Percentiles rank a stretch among this genome's conserved stretches.
These are phyloP conservation scores for Capsicum baccatum DNA, from an alignment of 257 asterid genomes.

Conservation along the genomic window DNA sequence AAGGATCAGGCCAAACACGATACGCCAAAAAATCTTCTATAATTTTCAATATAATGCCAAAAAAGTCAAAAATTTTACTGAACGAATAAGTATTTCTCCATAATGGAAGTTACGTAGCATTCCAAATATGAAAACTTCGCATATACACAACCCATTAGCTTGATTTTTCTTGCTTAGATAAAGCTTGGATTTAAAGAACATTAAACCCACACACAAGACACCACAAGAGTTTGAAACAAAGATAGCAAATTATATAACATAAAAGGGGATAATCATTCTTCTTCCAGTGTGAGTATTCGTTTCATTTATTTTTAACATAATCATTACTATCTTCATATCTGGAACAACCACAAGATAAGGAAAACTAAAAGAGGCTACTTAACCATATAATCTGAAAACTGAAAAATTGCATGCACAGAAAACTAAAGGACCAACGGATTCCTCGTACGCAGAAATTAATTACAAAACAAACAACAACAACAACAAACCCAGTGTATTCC, in stretches of 20 bases:
- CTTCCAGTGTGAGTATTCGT: neutral
- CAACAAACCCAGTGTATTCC: too few species aligned
- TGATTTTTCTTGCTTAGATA: neutral
- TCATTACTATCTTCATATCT: neutral
- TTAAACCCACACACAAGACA: neutral
- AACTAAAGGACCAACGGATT: neutral
- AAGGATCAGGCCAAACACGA: neutral
- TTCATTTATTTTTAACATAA: neutral
- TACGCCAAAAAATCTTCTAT: neutral
- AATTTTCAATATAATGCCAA: neutral
- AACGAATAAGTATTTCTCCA: neutral
- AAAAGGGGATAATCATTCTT: neutral
- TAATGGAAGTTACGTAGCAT: neutral
- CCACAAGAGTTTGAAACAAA: neutral
- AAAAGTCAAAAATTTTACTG: neutral
- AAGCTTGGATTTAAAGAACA: neutral
- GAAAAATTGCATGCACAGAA: neutral
- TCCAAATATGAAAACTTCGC: neutral
- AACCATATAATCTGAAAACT: neutral
- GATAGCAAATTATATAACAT: neutral
- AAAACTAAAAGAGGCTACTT: constrained; percentile 21
- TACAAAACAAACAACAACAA: too few species aligned
- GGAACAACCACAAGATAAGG: neutral
- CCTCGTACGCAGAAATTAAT: neutral
- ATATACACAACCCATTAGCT: neutral